Evolutionary conservation across 2,329 filamentous ascomycete species (phyloP).

Genomic region (Botrytis aclada): DNA sequence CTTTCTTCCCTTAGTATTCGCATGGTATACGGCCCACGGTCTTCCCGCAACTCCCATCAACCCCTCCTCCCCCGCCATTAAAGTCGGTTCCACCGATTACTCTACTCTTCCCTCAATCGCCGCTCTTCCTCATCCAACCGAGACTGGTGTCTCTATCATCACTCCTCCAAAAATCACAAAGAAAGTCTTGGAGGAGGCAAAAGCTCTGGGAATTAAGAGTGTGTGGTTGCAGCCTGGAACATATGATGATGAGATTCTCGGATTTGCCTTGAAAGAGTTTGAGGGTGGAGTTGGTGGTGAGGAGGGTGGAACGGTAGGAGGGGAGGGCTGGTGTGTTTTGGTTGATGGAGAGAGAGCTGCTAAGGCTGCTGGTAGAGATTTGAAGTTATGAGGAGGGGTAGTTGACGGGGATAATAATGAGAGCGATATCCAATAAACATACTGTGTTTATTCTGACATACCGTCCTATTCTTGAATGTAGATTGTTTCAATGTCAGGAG

Average conservation of each 20-base stretch:
- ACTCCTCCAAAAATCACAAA: conserved; percentile 79
- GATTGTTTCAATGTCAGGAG: background rate
- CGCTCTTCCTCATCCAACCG: conserved; percentile 60
- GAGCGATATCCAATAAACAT: background rate
- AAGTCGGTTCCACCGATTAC: conserved; percentile 54
- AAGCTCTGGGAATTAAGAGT: conserved; percentile 65
- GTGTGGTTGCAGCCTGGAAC: conserved; percentile 92
- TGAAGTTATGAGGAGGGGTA: conserved; percentile 27
- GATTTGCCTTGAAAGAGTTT: conserved; percentile 67
- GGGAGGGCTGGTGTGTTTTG: conserved; percentile 82
- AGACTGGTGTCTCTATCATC: conserved; percentile 80
- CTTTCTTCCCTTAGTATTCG: conserved; percentile 61
- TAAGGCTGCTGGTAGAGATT: conserved; percentile 48
- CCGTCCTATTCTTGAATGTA: no score
- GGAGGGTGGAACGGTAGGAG: conserved; percentile 54
- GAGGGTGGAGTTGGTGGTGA: conserved; percentile 66
- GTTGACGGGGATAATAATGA: no score
- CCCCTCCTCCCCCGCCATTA: conserved; percentile 63
- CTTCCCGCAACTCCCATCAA: conserved; percentile 83
- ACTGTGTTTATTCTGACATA: background rate
- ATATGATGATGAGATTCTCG: conserved; percentile 72
- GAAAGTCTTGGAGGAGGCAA: conserved; percentile 72
- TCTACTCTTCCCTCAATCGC: conserved; percentile 50
- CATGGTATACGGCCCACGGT: conserved; percentile 78
- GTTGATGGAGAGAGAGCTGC: conserved; percentile 73